Conservation (phyloP, 1,284 basidiomycete genomes). For the Ceratobasidium sp. region DNA sequence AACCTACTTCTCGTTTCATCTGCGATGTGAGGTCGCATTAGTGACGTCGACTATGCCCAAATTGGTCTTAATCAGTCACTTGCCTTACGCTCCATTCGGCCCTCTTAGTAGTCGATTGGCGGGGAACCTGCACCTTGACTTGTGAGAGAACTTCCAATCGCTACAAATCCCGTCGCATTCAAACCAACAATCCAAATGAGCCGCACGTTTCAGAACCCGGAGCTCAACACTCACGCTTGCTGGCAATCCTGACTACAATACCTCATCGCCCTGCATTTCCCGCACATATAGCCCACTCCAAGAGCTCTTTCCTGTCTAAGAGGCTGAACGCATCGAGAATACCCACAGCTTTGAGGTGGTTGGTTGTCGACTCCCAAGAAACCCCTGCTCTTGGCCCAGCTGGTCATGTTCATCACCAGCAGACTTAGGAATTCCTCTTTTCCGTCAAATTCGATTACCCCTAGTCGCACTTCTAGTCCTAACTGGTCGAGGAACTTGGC, state of each 20-base stretch:
- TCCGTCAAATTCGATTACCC: not conserved
- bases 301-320: not conserved
- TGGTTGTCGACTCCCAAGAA: not conserved
- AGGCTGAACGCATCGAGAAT: not conserved
- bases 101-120: not conserved
- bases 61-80: no score
- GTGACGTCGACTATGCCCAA: no score
- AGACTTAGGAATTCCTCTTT: not conserved
- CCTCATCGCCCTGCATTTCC: not conserved
- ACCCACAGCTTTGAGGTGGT: not conserved
- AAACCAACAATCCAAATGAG: not conserved
- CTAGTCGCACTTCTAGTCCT: not conserved
- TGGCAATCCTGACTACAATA: not conserved
- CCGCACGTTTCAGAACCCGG: not conserved
- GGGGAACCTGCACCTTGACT: not conserved
- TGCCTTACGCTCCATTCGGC: not conserved
- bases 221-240: not conserved
- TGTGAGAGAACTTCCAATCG: constrained; percentile 1
- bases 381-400: not conserved
- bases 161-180: not conserved
- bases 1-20: no score
- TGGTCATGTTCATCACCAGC: not conserved
- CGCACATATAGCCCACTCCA: not conserved
- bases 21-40: no score
- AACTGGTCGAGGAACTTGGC: not conserved